Conservation (phyloP, 345 rosid species). For the Brassica cretica region DNA sequence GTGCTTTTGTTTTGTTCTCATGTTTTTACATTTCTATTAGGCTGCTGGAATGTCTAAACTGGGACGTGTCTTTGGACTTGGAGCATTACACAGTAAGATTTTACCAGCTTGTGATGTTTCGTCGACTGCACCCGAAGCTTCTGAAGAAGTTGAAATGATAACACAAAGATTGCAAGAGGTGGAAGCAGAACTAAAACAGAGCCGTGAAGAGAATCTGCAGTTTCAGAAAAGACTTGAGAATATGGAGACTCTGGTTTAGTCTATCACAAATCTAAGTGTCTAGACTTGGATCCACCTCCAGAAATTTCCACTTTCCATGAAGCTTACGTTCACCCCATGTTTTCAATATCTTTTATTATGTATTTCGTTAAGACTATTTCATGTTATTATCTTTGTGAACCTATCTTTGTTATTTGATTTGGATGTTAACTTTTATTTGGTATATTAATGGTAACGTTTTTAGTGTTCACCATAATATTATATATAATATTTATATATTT, state of each 20-base stretch:
- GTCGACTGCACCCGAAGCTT: not conserved
- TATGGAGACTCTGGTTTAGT: not conserved
- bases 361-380: not conserved
- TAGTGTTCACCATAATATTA: not conserved
- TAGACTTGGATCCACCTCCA: not conserved
- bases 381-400: not conserved
- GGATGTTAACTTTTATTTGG: not conserved
- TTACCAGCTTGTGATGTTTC: not conserved
- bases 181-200: not conserved
- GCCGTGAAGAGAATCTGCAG: not conserved
- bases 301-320: not conserved
- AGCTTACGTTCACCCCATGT: not conserved
- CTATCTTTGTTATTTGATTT: not conserved
- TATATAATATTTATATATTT: not conserved
- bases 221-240: not conserved
- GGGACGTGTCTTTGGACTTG: slow-evolving; percentile 17
- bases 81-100: not conserved
- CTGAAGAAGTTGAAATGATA: not conserved
- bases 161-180: not conserved
- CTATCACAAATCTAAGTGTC: not conserved
- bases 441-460: not conserved
- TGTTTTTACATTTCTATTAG: not conserved
- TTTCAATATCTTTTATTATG: not conserved
- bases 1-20: not conserved
- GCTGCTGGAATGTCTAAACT: slow-evolving; percentile 6